phyloP scores from a whole-genome alignment of 2,329 filamentous ascomycete genomes.

The Penicillium sp. region DNA sequence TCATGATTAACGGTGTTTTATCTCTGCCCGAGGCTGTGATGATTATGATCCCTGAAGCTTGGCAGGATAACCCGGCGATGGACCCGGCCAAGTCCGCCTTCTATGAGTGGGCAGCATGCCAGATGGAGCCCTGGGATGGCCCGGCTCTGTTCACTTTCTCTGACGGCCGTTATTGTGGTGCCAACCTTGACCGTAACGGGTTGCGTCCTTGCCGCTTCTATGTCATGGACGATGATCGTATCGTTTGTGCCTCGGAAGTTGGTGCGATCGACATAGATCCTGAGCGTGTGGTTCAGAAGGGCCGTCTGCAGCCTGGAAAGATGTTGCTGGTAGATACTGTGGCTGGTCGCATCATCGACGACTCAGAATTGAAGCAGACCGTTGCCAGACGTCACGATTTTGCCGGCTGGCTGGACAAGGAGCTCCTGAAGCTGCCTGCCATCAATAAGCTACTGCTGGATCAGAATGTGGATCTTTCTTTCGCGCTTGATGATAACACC shows the following conservation, averaged over 20 bases:
- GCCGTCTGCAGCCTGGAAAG: conserved; percentile 86
- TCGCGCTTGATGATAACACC: conserved; percentile 65
- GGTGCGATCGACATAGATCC: conserved; percentile 91
- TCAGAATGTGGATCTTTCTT: conserved; percentile 60
- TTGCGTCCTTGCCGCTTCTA: conserved; percentile 96
- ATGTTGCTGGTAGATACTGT: conserved; percentile 96
- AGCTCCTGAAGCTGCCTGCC: conserved; percentile 77
- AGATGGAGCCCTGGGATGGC: conserved; percentile 99
- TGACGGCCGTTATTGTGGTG: conserved; percentile 93
- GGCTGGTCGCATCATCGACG: conserved; percentile 89
- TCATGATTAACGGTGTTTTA: conserved; percentile 93
- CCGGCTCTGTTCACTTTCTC: conserved; percentile 96
- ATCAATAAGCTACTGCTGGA: conserved; percentile 64
- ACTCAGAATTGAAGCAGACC: conserved; percentile 84
- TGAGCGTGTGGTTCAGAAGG: conserved; percentile 87
- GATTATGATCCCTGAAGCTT: conserved; percentile 97
- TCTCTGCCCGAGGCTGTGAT: conserved; percentile 95
- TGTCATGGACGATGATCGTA: conserved; percentile 92
- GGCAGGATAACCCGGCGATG: conserved; percentile 91
- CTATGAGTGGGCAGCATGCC: conserved; percentile 97
- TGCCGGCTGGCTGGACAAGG: conserved; percentile 79
- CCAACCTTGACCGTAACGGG: conserved; percentile 94
- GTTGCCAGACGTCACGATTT: conserved; percentile 88
- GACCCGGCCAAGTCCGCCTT: conserved; percentile 94
- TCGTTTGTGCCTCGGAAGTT: conserved; percentile 95